A percentile compares a stretch with the other conserved stretches of the same genome.
These are phyloP conservation scores for Thuja plicata DNA, from an alignment of 83 land plant species.

Conservation along the genomic window DNA sequence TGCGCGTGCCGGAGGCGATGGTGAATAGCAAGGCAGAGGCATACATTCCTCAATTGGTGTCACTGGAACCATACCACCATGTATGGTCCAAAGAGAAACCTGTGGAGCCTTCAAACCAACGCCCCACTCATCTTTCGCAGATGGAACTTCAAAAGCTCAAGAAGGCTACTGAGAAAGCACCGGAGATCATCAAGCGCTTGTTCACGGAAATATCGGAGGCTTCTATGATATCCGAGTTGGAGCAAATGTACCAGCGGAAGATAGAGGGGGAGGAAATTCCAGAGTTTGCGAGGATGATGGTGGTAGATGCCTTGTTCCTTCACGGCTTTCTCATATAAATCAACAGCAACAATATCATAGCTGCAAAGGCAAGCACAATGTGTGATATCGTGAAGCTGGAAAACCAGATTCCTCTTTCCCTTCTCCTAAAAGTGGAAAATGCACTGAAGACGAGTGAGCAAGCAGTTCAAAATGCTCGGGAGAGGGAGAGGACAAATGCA, in stretches of 20 bases:
- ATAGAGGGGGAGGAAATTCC: not conserved
- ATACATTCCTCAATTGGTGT: too few relatives aligned
- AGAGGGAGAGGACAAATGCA: too few relatives aligned
- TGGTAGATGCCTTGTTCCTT: not conserved
- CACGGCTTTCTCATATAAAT: not conserved
- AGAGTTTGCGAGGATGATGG: not conserved
- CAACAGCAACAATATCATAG: too few relatives aligned
- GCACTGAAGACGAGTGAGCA: not conserved
- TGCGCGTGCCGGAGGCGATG: too few relatives aligned
- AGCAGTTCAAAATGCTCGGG: too few relatives aligned
- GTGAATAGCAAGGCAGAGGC: too few relatives aligned
- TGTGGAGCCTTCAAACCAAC: too few relatives aligned
- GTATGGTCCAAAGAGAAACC: too few relatives aligned
- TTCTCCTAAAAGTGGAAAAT: not conserved
- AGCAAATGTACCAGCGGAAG: not conserved
- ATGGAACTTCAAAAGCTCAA: not conserved
- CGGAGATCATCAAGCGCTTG: not conserved
- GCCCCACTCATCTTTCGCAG: too few relatives aligned
- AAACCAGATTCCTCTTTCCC: too few relatives aligned
- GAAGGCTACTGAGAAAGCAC: not conserved
- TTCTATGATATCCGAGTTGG: not conserved
- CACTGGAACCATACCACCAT: too few relatives aligned
- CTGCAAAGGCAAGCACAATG: not conserved
- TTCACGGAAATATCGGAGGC: too few relatives aligned
- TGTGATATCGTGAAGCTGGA: not conserved